Evolutionary conservation across 805 yeast genomes (phyloP).

Genomic region (Candida endomychidarum): DNA sequence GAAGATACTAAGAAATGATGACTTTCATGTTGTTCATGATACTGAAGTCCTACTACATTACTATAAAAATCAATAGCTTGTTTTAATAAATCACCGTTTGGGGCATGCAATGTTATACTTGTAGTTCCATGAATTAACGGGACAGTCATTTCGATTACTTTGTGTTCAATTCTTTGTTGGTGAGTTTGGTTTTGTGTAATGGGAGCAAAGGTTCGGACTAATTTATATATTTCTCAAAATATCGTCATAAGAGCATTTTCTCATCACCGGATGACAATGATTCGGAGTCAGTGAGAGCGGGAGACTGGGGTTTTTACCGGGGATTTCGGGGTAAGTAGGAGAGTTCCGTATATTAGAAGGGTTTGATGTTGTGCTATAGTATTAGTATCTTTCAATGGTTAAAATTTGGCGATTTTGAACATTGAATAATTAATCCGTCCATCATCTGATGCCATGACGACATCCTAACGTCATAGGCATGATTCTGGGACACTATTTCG

Average conservation of each 20-base stretch:
- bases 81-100: constrained; percentile 42
- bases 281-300: constrained; percentile 3
- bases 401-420: too few relatives aligned
- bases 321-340: not conserved
- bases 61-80: constrained; percentile 59
- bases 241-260: constrained; percentile 6
- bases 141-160: constrained; percentile 17
- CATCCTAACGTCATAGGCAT: too few relatives aligned
- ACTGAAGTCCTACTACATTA: constrained; percentile 36
- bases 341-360: not conserved
- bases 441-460: constrained; percentile 2
- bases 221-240: constrained; percentile 3
- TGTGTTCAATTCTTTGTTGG: not conserved
- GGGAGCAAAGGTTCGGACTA: constrained; percentile 3
- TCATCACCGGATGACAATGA: constrained; percentile 8
- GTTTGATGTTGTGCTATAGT: too few relatives aligned
- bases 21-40: constrained; percentile 21
- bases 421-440: too few relatives aligned
- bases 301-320: not conserved
- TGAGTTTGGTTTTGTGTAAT: too few relatives aligned
- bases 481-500: too few relatives aligned
- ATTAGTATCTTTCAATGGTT: too few relatives aligned
- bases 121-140: constrained; percentile 60
- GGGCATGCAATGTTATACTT: constrained; percentile 52
- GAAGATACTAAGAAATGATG: constrained; percentile 23